phyloP scores from a whole-genome alignment of 1,284 basidiomycete species.

The Sutorius eximius region DNA sequence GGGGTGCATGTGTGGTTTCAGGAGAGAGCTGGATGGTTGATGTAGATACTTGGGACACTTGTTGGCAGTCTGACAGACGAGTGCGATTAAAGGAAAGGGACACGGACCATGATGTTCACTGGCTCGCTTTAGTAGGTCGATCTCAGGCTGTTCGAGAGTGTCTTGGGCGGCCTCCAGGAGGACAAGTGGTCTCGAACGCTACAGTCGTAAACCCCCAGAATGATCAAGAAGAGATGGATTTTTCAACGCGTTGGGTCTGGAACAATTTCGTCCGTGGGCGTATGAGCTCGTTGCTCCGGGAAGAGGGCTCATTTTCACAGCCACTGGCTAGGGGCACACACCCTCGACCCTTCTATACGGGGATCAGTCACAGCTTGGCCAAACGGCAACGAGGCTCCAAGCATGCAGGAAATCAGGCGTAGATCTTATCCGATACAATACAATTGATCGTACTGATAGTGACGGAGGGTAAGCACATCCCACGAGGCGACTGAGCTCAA shows the following conservation, averaged over 20 bases:
- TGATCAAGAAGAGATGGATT: background rate
- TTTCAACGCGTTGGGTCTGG: background rate
- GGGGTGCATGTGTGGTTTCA: constrained; percentile 6
- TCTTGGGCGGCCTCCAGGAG: background rate
- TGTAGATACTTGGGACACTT: background rate
- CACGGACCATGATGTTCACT: background rate
- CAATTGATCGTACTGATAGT: constrained; percentile 9
- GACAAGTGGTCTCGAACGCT: background rate
- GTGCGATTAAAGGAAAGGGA: background rate
- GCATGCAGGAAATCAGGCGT: background rate
- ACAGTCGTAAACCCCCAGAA: constrained; percentile 11
- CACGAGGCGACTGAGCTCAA: background rate
- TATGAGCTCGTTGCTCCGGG: background rate
- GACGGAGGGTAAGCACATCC: background rate
- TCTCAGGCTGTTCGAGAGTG: background rate
- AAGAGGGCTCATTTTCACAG: background rate
- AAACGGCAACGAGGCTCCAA: constrained; percentile 1
- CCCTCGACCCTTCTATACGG: constrained; percentile 8
- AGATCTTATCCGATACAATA: constrained; percentile 1
- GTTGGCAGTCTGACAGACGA: background rate
- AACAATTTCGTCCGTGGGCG: background rate
- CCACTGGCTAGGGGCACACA: background rate
- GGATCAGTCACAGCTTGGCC: background rate
- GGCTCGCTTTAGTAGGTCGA: constrained; percentile 5
- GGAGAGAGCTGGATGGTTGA: background rate